Conservation (phyloP, 169 alveolate species). For the Cytauxzoon felis region DNA sequence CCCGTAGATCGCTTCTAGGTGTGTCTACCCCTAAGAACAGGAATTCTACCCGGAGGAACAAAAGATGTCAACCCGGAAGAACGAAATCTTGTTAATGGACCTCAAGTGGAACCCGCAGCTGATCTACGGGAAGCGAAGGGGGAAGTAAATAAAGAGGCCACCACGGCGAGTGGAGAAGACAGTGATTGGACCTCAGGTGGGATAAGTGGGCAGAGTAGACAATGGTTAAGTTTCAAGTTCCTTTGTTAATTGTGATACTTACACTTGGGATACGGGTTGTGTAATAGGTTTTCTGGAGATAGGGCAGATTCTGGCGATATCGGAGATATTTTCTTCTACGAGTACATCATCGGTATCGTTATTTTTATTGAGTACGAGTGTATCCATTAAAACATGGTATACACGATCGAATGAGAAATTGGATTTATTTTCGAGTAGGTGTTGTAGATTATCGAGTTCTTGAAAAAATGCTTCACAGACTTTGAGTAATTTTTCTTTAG, state of each 20-base stretch:
- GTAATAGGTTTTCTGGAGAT: slow-evolving; percentile 69
- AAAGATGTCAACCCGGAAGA: too few species aligned
- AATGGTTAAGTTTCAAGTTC: not conserved
- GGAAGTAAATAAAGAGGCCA: too few species aligned
- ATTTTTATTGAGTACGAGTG: slow-evolving; percentile 27
- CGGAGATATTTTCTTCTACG: slow-evolving; percentile 66
- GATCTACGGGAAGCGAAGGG: too few species aligned
- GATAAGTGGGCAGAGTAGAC: too few species aligned
- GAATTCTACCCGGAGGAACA: too few species aligned
- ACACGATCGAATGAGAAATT: slow-evolving; percentile 45
- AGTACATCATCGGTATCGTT: slow-evolving; percentile 64
- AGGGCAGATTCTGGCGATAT: slow-evolving; percentile 67
- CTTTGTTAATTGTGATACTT: not conserved
- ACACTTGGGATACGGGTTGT: slow-evolving; percentile 76
- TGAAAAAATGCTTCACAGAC: slow-evolving; percentile 23
- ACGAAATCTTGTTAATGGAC: too few species aligned
- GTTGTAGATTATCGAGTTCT: slow-evolving; percentile 33
- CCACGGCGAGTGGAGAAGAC: too few species aligned
- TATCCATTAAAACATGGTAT: slow-evolving; percentile 3
- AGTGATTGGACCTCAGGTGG: too few species aligned
- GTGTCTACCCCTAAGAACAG: too few species aligned
- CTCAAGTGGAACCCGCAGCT: too few species aligned
- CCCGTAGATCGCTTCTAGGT: too few species aligned
- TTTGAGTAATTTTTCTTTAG: slow-evolving; percentile 3
- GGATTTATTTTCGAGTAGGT: slow-evolving; percentile 27